Conservation (phyloP, 257 asterid genomes). For the Henckelia pumila region DNA sequence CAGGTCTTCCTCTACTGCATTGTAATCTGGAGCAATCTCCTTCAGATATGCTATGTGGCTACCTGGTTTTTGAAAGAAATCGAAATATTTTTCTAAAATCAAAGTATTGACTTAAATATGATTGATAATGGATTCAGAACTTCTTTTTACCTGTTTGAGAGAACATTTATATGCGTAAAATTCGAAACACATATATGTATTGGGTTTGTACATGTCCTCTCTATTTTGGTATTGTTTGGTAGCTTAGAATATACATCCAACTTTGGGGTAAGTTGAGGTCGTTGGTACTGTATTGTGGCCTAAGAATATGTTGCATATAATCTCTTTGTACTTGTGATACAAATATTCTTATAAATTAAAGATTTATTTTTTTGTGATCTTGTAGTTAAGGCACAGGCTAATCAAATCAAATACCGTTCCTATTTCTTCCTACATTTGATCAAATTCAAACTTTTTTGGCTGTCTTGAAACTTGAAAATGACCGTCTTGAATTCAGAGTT, state of each 20-base stretch:
- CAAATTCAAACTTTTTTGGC: too few relatives aligned
- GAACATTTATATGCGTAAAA: not conserved
- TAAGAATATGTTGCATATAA: not conserved
- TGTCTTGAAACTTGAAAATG: not conserved
- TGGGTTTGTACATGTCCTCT: not conserved
- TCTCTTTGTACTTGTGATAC: not conserved
- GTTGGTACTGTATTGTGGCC: not conserved
- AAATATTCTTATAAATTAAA: not conserved
- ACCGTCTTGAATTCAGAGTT: not conserved
- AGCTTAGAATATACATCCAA: not conserved
- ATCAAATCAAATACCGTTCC: not conserved
- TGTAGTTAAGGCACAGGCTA: not conserved
- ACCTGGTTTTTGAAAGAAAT: slow-evolving; percentile 23
- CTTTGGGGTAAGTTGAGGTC: not conserved
- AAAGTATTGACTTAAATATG: slow-evolving; percentile 27
- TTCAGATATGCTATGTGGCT: slow-evolving; percentile 27
- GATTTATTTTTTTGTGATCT: too few relatives aligned
- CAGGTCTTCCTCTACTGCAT: slow-evolving; percentile 29
- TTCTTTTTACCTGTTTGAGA: not conserved
- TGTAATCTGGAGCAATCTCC: slow-evolving; percentile 46
- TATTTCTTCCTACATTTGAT: not conserved
- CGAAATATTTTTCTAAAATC: slow-evolving; percentile 9
- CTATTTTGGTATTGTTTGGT: not conserved
- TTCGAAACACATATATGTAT: not conserved
- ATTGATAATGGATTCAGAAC: not conserved